Conservation (phyloP, 371 early-diverging fungal species). For the Fennellomyces sp. region DNA sequence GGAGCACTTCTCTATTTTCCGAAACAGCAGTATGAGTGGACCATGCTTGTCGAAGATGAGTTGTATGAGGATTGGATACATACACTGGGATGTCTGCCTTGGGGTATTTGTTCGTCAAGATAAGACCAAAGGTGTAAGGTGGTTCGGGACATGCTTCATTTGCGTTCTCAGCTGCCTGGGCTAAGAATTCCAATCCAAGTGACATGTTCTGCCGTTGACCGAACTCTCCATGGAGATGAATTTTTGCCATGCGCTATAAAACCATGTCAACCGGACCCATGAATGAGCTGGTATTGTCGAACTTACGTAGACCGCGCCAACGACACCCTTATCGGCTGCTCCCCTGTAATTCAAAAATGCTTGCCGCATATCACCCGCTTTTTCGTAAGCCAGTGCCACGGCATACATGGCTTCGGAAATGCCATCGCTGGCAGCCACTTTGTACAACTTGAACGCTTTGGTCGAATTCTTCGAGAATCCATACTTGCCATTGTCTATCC, state of each 20-base stretch:
- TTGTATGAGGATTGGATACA: background rate
- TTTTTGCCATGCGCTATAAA: conserved; percentile 38
- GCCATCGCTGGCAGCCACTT: conserved; percentile 30
- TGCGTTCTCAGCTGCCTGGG: conserved; percentile 37
- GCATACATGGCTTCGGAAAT: conserved; percentile 45
- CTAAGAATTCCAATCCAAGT: conserved; percentile 29
- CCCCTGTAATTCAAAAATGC: conserved; percentile 72
- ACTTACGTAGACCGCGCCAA: conserved; percentile 14
- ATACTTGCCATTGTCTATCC: conserved; percentile 70
- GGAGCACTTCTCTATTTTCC: conserved; percentile 14
- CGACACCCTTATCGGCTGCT: conserved; percentile 70
- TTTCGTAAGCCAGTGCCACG: conserved; percentile 49
- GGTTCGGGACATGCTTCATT: conserved; percentile 36
- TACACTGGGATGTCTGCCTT: conserved; percentile 37
- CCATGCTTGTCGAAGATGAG: background rate
- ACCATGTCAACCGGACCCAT: too few species aligned
- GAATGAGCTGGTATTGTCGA: too few species aligned
- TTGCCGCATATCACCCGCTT: conserved; percentile 52
- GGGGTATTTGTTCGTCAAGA: conserved; percentile 34
- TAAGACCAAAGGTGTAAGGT: conserved; percentile 37
- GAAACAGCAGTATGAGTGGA: too few species aligned
- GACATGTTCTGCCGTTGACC: conserved; percentile 36
- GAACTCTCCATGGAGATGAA: conserved; percentile 42
- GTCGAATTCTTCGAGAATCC: conserved; percentile 53
- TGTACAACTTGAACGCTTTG: conserved; percentile 46